A percentile compares a stretch with the other conserved stretches of the same genome.
phyloP scores from a whole-genome alignment of 805 yeast species.

The Zygoascus biomembranicola region DNA sequence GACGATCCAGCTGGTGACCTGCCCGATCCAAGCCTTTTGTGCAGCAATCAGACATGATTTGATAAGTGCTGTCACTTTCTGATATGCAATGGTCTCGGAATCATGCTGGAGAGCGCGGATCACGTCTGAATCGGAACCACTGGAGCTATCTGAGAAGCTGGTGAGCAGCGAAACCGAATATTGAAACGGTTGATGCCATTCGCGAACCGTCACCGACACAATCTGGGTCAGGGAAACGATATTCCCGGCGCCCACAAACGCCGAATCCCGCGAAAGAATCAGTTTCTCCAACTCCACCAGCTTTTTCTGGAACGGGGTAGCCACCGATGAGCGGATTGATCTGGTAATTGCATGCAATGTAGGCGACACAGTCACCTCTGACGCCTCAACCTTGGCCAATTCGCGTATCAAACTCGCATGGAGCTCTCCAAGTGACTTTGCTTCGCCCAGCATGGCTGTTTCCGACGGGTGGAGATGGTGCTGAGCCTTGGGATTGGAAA shows the following conservation, averaged over 20 bases:
- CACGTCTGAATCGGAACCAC: slow-evolving; percentile 5
- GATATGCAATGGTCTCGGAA: slow-evolving; percentile 8
- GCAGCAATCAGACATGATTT: slow-evolving; percentile 10
- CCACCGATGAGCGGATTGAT: slow-evolving; percentile 1
- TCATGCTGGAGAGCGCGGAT: slow-evolving; percentile 9
- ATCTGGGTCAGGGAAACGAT: slow-evolving; percentile 12
- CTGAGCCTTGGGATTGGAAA: background rate
- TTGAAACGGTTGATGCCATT: slow-evolving; percentile 15
- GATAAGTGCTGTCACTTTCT: slow-evolving; percentile 6
- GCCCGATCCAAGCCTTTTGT: slow-evolving; percentile 16
- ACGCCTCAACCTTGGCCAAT: background rate
- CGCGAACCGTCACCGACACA: slow-evolving; percentile 10
- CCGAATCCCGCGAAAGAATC: slow-evolving; percentile 12
- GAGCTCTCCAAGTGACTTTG: background rate
- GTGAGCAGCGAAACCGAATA: slow-evolving; percentile 11
- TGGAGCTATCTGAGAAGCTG: slow-evolving; percentile 2
- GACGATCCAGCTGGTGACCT: slow-evolving; percentile 15
- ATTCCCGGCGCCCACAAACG: slow-evolving; percentile 14
- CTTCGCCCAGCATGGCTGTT: background rate
- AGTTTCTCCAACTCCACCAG: slow-evolving; percentile 13
- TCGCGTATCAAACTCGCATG: background rate
- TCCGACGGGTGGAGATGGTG: slow-evolving; percentile 1
- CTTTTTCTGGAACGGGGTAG: slow-evolving; percentile 7
- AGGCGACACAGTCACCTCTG: background rate
- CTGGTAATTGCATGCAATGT: slow-evolving; percentile 9